Evolutionary conservation across 352 stramenopile genomes (phyloP), one percentile per base, ranked within the genome.

Genomic region (Phytophthora ramorum): DNA sequence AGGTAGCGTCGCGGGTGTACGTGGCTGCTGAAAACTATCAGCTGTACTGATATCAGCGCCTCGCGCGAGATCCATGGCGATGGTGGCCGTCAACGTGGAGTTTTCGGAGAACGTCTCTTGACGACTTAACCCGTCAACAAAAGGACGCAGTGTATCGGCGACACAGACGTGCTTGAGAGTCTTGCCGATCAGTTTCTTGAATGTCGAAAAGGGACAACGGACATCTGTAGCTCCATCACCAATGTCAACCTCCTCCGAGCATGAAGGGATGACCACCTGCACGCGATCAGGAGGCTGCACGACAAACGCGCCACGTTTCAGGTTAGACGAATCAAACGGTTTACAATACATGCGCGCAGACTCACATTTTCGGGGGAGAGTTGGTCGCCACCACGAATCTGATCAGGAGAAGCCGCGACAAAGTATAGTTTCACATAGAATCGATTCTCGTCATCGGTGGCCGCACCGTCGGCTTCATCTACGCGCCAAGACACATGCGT

Each of bases 341-440:
- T 1, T 24, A 45, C 24, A 48, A 49, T 51, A 57, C 24, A 41
- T 26, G 41, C 3, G 12, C 7, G 20, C 19, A 45, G 17, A 53
- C 74, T 57, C 69, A 93, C 85, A 44, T 92, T 93, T 30, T 75
- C 44, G 7, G 64, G 60, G 10, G 81, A 78, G 7, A 93, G 73
- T n/a, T 71, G 44, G 24, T 90, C 73, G 20, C 70, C 81, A 28
- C 84, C 62, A 52, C 85, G 83, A 75, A 93, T 93, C 66, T 93
- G 85, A 37, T 83, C 56, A 22, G 85, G 85, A 13, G 83, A 86
- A 34, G 85, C 85, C 0, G 83, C 71, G 32, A 93, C 73, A 43
- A 93, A 93, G 60, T 79, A 93, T 28, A 81, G 58, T 43, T 93
- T 85, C 48, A 93, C 75, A 62, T 81, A 92, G 49, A 83, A 87